These are phyloP conservation scores for Mesembryanthemum crystallinum DNA, from an alignment of 148 eudicot genomes.

Conservation along the genomic window DNA sequence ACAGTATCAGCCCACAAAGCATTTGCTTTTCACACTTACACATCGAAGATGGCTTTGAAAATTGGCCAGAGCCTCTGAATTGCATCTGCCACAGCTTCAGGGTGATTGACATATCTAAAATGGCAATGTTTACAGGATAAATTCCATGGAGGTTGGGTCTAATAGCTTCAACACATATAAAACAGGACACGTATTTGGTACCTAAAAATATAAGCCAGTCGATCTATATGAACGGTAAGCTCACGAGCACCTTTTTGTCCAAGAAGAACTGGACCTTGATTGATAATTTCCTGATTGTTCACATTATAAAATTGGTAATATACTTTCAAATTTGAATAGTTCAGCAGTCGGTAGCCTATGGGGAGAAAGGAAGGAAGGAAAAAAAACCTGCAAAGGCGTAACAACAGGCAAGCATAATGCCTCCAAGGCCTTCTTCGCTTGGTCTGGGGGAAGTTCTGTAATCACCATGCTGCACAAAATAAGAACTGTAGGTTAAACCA, in stretches of 20 bases:
- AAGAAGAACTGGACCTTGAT: conserved; percentile 79
- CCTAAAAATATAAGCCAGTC: conserved; percentile 98
- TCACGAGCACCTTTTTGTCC: conserved; percentile 89
- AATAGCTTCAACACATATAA: neutral
- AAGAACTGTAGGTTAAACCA: conserved; percentile 24
- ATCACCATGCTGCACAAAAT: conserved; percentile 77
- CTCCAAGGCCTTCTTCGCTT: conserved; percentile 92
- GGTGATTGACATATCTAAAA: conserved; percentile 82
- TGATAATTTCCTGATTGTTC: conserved; percentile 70
- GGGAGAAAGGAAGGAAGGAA: neutral
- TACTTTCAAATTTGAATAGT: neutral
- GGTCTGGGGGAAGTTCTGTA: conserved; percentile 94
- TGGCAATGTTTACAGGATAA: conserved; percentile 13
- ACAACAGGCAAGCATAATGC: conserved; percentile 91
- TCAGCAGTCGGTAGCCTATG: neutral
- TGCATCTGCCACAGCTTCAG: conserved; percentile 99
- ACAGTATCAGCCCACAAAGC: conserved; percentile 3
- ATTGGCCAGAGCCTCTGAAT: conserved; percentile 93
- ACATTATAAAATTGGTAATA: neutral
- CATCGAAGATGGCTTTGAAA: conserved; percentile 89
- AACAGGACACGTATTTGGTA: conserved; percentile 23
- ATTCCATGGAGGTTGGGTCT: neutral
- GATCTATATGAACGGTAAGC: conserved; percentile 93
- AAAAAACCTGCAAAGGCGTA: conserved; percentile 77
- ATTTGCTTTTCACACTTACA: conserved; percentile 42